Evolutionary conservation across 148 eudicot genomes (phyloP), one percentile per base, ranked within the genome.

Genomic region (Nepenthes mirabilis): DNA sequence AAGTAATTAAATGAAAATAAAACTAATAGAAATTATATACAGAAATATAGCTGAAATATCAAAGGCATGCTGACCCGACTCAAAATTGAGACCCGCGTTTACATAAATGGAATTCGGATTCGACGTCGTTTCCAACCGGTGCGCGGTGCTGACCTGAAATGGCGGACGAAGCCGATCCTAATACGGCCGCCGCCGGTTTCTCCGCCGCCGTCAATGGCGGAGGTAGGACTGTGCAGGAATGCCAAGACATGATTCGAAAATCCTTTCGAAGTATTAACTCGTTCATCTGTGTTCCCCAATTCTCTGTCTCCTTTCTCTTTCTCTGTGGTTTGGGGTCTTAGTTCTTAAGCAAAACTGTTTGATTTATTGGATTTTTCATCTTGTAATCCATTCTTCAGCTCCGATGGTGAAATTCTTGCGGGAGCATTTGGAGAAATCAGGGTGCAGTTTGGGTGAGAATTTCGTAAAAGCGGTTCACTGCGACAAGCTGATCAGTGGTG

Each of bases 341-440:
- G 60, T 55, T 55, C 64, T 58, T 37, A 14, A 43, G 36, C 32
- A 1, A 32, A 11, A 52, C 1, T 52, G 55, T 59, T 13, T 53
- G 43, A 50, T 43, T 33, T 14, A 53, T 40, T 43, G 43, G 48
- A 36, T 33, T 5, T 43, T 32, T 63, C 55, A 34, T 36, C 9
- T 54, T 4, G 45, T 0, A 8, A 40, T 37, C 4, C 37, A 53
- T 59, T 68, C 2, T 7, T 55, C 67, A 79, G 86, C 77, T 61
- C 97, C 97, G 49, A 88, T 65, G 84, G 97, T 77, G 84, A 91
- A 75, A 64, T 91, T 91, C 65, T 69, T 91, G 63, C 78, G 43
- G 64, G 88, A 91, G 63, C 75, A 83, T 62, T 63, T 88, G 78
- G 83, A 73, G 66, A 88, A 88, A 74, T 63, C 88, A 7, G 96